phyloP scores from a whole-genome alignment of 2,329 filamentous ascomycete species.

The Raffaelea ambrosiae region DNA sequence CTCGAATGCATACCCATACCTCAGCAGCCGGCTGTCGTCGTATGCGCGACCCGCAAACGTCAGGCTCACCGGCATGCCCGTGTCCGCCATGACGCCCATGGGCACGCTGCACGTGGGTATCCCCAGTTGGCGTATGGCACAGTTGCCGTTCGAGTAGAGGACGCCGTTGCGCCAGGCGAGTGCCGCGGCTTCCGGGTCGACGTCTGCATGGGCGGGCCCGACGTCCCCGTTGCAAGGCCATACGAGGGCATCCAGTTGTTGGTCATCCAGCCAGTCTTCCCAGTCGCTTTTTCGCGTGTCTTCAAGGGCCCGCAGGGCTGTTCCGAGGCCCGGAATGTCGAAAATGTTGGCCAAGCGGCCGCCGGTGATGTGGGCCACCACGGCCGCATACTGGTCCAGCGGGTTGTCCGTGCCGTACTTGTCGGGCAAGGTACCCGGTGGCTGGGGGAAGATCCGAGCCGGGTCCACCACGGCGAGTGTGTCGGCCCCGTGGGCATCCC shows the following conservation, averaged over 20 bases:
- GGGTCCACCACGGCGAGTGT: too few species aligned
- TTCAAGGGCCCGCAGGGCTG: not conserved
- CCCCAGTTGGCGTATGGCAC: slow-evolving; percentile 43
- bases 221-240: not conserved
- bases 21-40: not conserved
- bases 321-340: not conserved
- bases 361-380: not conserved
- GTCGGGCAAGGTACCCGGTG: too few species aligned
- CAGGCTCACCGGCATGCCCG: not conserved
- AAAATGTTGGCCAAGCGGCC: not conserved
- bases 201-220: not conserved
- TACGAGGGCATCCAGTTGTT: not conserved
- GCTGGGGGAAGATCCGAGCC: too few species aligned
- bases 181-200: not conserved
- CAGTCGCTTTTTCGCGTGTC: not conserved
- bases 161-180: slow-evolving; percentile 38
- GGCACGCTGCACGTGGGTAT: slow-evolving; percentile 44
- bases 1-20: not conserved
- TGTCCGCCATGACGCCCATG: slow-evolving; percentile 36
- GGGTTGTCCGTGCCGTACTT: not conserved
- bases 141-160: slow-evolving; percentile 44
- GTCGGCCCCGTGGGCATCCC: too few species aligned
- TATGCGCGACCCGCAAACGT: not conserved
- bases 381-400: not conserved
- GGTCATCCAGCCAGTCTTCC: not conserved